These are phyloP conservation scores for Podosphaera fusca DNA, from an alignment of 2,329 filamentous ascomycete genomes.

Conservation along the genomic window DNA sequence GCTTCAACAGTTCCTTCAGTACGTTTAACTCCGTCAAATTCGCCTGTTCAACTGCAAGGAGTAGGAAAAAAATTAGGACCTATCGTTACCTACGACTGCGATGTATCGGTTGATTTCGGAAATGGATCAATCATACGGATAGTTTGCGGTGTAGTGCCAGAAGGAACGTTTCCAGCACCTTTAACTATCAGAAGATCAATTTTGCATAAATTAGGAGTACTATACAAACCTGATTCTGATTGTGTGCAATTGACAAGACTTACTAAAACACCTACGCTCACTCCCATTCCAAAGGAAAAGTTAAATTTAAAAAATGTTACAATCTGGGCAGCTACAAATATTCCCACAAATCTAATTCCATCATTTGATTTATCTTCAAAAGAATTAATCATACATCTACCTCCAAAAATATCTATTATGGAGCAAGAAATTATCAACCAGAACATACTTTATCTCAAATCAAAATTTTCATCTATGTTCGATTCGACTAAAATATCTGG, in stretches of 20 bases:
- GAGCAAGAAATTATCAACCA: not conserved
- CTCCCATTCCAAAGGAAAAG: no score
- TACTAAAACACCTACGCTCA: no score
- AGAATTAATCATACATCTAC: not conserved
- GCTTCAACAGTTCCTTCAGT: not conserved
- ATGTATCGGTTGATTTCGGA: not conserved
- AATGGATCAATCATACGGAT: not conserved
- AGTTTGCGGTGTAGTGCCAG: slow-evolving; percentile 1
- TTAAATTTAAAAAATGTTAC: no score
- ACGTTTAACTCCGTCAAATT: not conserved
- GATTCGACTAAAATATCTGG: not conserved
- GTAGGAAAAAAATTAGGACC: not conserved
- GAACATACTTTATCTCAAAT: no score
- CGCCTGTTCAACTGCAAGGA: not conserved
- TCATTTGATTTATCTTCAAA: not conserved
- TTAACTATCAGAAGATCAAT: no score
- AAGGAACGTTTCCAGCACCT: slow-evolving; percentile 1
- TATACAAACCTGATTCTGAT: no score
- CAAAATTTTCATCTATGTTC: no score
- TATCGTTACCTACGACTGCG: not conserved
- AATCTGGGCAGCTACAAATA: no score
- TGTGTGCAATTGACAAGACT: no score
- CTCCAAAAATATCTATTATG: no score
- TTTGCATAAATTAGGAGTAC: no score
- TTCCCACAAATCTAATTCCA: not conserved